Evolutionary conservation across 257 asterid species (phyloP), one percentile per base, ranked within the genome.

Genomic region (Nicotiana undulata): DNA sequence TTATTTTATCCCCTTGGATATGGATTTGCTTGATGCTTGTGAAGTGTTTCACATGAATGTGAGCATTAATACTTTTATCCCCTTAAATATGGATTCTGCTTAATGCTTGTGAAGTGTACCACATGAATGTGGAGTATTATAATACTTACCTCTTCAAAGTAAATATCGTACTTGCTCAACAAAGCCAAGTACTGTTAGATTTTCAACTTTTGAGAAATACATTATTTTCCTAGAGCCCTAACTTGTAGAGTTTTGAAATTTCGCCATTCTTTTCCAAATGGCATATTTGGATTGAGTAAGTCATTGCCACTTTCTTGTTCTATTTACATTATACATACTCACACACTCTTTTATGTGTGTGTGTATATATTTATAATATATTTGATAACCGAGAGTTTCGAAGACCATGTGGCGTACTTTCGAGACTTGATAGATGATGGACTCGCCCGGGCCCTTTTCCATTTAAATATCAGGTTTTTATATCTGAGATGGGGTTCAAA

Each of bases 1-100:
- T 74, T 15, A 32, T 49, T 74, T 56, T 74, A 5, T 24, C 58
- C n/a, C 78, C 44, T 74, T 79, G 5, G n/a, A 61, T 16, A 79
- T 63, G 59, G 34, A 61, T 46, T 63, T 44, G 49, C 37, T 79
- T 29, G 82, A 55, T 64, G 82, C 75, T 49, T 79, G 75, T 64
- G 59, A 66, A 79, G 49, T 49, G 44, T 63, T 28, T 79, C 63
- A 49, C 61, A 74, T 74, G 78, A 74, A 46, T 74, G 16, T 49
- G 40, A 46, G 78, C 58, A 46, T 22, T 56, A 49, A 40, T 74
- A 49, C 60, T 74, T 74, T 56, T 74, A 5, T 24, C 58, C n/a
- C 78, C 61, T 74, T 79, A 9, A 17, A 61, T 24, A 79, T 46
- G 59, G 22, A 40, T 46, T 79, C 44, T 44, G 49, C 37, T 79